Evolutionary conservation across 1,139 yeast species (phyloP).

Genomic region (Geotrichum candidum): DNA sequence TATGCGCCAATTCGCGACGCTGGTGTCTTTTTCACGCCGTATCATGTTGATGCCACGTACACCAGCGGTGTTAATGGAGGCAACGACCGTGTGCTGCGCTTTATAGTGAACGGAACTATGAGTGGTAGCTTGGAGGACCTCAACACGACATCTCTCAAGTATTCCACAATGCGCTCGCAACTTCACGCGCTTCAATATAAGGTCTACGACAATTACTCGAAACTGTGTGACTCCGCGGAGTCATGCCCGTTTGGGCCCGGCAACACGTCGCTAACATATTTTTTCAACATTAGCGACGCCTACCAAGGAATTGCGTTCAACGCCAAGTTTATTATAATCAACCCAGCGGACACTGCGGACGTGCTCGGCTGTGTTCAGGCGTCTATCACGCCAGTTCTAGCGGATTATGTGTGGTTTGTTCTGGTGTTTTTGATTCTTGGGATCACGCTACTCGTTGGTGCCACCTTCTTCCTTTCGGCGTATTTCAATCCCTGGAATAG

Average conservation of each 20-base stretch:
- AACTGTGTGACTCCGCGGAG: conserved; percentile 28
- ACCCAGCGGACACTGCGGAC: conserved; percentile 36
- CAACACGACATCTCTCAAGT: conserved; percentile 27
- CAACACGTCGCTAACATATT: conserved; percentile 24
- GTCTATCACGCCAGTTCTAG: conserved; percentile 49
- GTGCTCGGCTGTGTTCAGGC: conserved; percentile 46
- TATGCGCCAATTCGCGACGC: not conserved
- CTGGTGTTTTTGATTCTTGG: conserved; percentile 41
- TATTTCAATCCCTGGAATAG: conserved; percentile 55
- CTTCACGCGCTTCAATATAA: conserved; percentile 24
- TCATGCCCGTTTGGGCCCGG: conserved; percentile 31
- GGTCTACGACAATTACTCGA: conserved; percentile 23
- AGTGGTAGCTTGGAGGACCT: conserved; percentile 25
- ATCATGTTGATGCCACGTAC: conserved; percentile 4
- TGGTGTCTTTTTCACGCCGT: conserved; percentile 2
- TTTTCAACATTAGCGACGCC: conserved; percentile 24
- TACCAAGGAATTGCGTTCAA: conserved; percentile 31
- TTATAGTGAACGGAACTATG: conserved; percentile 26
- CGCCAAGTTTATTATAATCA: conserved; percentile 29
- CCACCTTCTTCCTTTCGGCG: conserved; percentile 40
- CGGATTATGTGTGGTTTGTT: conserved; percentile 39
- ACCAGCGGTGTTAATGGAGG: not conserved
- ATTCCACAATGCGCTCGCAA: conserved; percentile 27
- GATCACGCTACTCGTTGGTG: conserved; percentile 41
- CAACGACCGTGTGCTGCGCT: conserved; percentile 17